phyloP scores from a whole-genome alignment of 768 basidiomycete genomes.

The Tremella fuciformis region DNA sequence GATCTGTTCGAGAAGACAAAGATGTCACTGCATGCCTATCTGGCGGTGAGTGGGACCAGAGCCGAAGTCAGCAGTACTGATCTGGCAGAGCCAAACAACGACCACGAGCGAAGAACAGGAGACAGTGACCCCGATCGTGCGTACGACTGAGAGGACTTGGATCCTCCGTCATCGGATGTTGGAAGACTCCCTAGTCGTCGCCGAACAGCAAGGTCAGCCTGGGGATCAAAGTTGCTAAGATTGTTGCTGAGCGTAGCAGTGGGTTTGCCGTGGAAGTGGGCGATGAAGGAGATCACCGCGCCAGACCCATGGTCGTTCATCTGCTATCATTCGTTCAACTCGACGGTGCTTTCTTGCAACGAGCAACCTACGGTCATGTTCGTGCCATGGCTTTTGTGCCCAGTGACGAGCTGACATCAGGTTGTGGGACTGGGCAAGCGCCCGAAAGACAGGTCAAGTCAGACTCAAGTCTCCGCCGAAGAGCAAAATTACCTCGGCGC shows the following conservation, averaged over 20 bases:
- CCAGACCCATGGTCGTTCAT: constrained; percentile 36
- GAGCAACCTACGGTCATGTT: constrained; percentile 25
- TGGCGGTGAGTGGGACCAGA: constrained; percentile 18
- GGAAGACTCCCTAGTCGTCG: constrained; percentile 41
- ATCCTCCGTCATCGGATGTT: constrained; percentile 33
- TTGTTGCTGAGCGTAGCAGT: constrained; percentile 18
- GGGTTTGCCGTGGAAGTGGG: constrained; percentile 43
- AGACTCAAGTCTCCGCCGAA: constrained; percentile 24
- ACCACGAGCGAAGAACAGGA: background rate
- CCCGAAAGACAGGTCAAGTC: constrained; percentile 25
- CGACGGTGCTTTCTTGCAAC: constrained; percentile 30
- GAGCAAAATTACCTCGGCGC: constrained; percentile 22
- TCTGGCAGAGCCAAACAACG: background rate
- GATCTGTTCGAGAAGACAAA: constrained; percentile 36
- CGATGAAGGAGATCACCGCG: constrained; percentile 32
- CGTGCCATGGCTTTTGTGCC: background rate
- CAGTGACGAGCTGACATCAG: constrained; percentile 16
- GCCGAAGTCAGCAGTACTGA: background rate
- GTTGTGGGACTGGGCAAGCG: constrained; percentile 37
- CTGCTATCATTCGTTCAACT: constrained; percentile 34
- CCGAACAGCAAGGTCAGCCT: constrained; percentile 44
- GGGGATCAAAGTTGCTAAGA: background rate
- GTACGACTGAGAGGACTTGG: constrained; percentile 26
- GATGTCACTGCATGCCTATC: constrained; percentile 30
- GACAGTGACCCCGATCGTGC: constrained; percentile 5